Conservation (phyloP, 257 asterid genomes). For the Solanum etuberosum region DNA sequence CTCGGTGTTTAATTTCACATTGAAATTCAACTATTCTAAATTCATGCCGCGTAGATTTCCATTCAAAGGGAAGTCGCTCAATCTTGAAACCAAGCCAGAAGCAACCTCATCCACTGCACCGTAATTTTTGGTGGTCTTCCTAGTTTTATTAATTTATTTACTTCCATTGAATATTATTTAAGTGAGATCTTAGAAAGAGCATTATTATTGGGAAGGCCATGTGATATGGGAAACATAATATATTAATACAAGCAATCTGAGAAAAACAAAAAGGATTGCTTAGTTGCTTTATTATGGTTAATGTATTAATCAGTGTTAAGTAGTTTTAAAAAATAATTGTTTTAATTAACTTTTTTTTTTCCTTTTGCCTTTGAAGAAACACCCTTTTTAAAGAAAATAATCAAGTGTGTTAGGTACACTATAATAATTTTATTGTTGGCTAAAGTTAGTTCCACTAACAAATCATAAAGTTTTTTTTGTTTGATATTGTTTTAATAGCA, state of each 20-base stretch:
- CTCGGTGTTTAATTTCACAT: too few relatives aligned
- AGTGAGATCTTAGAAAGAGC: background rate
- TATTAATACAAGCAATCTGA: background rate
- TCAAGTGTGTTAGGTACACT: slow-evolving; percentile 30
- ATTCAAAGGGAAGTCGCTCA: too few relatives aligned
- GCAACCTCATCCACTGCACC: fast-evolving
- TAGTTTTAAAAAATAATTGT: background rate
- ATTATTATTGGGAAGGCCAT: background rate
- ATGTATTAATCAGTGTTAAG: background rate
- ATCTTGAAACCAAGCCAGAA: too few relatives aligned
- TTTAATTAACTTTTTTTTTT: background rate
- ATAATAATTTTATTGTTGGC: slow-evolving; percentile 10
- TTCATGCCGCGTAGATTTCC: background rate
- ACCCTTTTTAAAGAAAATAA: background rate
- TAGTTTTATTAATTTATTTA: background rate
- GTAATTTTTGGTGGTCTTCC: background rate
- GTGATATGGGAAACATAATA: background rate
- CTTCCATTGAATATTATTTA: background rate
- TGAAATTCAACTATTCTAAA: fast-evolving
- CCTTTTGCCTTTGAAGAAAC: background rate
- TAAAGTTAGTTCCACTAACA: background rate
- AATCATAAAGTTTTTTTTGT: slow-evolving; percentile 3
- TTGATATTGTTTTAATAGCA: slow-evolving; percentile 19
- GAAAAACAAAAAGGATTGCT: background rate
- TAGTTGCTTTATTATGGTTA: background rate